These are phyloP conservation scores for Posidonia australis DNA, from an alignment of 106 monocot species.

Conservation along the genomic window DNA sequence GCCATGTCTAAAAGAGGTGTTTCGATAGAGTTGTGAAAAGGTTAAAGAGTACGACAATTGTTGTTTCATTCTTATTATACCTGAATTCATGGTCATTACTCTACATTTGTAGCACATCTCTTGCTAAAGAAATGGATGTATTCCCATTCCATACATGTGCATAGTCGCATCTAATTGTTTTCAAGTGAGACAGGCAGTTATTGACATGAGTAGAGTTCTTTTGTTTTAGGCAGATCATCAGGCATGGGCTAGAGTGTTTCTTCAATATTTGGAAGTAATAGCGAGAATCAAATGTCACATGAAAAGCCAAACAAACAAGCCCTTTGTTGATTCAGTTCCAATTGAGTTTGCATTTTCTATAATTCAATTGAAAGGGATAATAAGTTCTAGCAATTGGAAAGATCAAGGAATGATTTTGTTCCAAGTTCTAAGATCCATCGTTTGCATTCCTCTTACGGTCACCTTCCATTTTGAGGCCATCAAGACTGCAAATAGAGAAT, in stretches of 20 bases:
- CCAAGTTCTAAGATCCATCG: neutral
- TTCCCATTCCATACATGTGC: no score
- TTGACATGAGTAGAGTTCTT: neutral
- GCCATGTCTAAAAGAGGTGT: no score
- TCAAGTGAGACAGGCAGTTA: no score
- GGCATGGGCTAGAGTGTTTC: slow-evolving; percentile 15
- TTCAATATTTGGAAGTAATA: slow-evolving; percentile 18
- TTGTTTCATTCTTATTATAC: no score
- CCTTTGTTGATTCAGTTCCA: neutral
- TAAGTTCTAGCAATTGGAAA: neutral
- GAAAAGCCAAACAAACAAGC: slow-evolving; percentile 5
- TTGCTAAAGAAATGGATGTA: no score
- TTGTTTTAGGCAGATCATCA: slow-evolving; percentile 4
- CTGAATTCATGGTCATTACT: no score
- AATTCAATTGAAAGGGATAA: slow-evolving; percentile 19
- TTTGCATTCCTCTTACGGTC: slow-evolving; percentile 8
- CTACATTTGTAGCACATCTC: no score
- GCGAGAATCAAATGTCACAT: neutral
- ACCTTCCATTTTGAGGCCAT: slow-evolving; percentile 16
- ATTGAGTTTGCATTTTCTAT: slow-evolving; percentile 5
- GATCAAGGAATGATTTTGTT: neutral
- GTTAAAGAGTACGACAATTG: no score
- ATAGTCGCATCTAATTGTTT: no score
- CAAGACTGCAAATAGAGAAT: slow-evolving; percentile 19
- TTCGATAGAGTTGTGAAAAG: no score